Percentiles rank a stretch among this genome's conserved stretches.
Evolutionary conservation across 1,284 basidiomycete genomes (phyloP).

Genomic region (Blastosporella zonata): DNA sequence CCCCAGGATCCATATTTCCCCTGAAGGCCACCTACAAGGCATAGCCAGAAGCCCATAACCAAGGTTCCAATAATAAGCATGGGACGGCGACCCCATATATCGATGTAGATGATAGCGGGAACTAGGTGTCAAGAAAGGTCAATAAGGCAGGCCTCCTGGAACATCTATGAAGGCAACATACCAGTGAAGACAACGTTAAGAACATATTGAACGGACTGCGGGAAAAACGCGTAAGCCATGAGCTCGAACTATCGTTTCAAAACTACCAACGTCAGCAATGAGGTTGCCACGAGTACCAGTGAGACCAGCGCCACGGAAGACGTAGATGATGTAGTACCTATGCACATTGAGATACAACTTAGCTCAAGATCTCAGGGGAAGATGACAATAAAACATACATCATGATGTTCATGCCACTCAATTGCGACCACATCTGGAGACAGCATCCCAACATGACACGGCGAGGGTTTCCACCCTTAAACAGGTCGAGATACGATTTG

Average conservation of each 20-base stretch:
- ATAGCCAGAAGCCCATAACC: constrained; percentile 74
- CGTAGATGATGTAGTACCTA: constrained; percentile 75
- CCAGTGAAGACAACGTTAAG: constrained; percentile 65
- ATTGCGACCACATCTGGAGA: constrained; percentile 66
- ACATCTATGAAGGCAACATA: constrained; percentile 15
- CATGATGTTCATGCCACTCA: constrained; percentile 68
- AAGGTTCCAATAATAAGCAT: constrained; percentile 65
- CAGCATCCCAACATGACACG: constrained; percentile 57
- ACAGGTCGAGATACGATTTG: constrained; percentile 67
- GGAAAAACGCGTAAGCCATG: neutral
- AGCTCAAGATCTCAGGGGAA: neutral
- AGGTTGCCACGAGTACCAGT: constrained; percentile 68
- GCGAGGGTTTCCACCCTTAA: constrained; percentile 55
- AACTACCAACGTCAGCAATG: constrained; percentile 51
- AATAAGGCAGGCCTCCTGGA: neutral
- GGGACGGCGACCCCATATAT: constrained; percentile 77
- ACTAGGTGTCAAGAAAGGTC: constrained; percentile 27
- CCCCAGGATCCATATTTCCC: constrained; percentile 66
- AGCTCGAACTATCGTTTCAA: neutral
- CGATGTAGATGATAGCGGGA: constrained; percentile 75
- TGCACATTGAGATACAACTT: neutral
- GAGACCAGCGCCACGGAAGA: constrained; percentile 74
- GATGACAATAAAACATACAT: constrained; percentile 43
- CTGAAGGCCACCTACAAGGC: constrained; percentile 74
- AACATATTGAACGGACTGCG: constrained; percentile 70